Evolutionary conservation across 1,284 basidiomycete genomes (phyloP).

Genomic region (Malassezia equina): DNA sequence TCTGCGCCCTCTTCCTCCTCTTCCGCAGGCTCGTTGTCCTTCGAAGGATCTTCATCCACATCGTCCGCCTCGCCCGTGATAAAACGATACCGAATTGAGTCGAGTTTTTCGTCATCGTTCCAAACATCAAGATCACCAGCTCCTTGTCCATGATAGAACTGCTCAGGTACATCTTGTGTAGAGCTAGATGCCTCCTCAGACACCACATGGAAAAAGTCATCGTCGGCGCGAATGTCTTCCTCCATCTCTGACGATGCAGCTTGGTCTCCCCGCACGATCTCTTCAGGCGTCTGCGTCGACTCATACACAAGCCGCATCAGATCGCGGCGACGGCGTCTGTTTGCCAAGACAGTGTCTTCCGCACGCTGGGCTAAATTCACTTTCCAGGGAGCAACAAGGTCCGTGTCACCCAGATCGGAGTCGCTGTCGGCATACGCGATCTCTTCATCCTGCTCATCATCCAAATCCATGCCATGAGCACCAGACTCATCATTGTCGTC

Average conservation of each 20-base stretch:
- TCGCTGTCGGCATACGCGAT: constrained; percentile 46
- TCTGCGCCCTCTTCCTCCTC: constrained; percentile 23
- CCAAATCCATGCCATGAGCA: constrained; percentile 22
- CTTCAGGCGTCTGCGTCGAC: constrained; percentile 59
- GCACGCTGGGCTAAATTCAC: constrained; percentile 60
- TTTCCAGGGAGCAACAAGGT: constrained; percentile 61
- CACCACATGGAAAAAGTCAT: constrained; percentile 61
- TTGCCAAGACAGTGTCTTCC: constrained; percentile 50
- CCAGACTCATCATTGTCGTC: constrained; percentile 33
- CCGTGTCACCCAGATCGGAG: constrained; percentile 40
- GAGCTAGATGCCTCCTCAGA: constrained; percentile 17
- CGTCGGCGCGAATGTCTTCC: constrained; percentile 50
- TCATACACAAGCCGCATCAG: constrained; percentile 81
- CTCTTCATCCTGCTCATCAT: constrained; percentile 24
- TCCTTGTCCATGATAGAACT: constrained; percentile 57
- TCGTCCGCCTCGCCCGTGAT: constrained; percentile 63
- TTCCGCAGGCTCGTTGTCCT: constrained; percentile 34
- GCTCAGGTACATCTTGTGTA: constrained; percentile 59
- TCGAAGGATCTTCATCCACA: constrained; percentile 44
- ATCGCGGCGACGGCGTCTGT: constrained; percentile 52
- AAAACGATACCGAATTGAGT: constrained; percentile 77
- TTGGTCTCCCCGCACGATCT: constrained; percentile 56
- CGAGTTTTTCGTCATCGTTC: constrained; percentile 72
- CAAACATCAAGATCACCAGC: constrained; percentile 58
- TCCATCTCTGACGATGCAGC: constrained; percentile 25